phyloP scores from a whole-genome alignment of 331 rosid genomes.

The Quercus phellos region DNA sequence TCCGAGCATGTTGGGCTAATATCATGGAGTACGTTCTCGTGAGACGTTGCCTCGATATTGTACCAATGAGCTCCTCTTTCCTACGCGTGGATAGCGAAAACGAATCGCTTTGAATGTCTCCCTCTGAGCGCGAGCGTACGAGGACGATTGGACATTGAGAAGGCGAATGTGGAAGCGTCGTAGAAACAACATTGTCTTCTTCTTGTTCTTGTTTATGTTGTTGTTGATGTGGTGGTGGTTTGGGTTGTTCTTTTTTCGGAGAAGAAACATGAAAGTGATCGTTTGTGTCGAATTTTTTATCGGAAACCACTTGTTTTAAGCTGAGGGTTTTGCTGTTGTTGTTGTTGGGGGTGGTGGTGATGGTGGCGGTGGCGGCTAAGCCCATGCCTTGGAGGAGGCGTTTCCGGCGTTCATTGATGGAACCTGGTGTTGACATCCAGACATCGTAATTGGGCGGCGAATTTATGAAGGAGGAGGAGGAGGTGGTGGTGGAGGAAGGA shows the following conservation, averaged over 20 bases:
- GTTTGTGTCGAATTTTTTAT: background rate
- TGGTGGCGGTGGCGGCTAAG: background rate
- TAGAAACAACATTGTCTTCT: background rate
- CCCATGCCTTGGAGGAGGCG: background rate
- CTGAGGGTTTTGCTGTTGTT: background rate
- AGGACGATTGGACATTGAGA: constrained; percentile 29
- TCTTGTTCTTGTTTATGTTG: background rate
- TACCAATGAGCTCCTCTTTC: constrained; percentile 45
- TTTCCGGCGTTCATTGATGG: background rate
- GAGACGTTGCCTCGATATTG: constrained; percentile 56
- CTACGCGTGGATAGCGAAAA: constrained; percentile 34
- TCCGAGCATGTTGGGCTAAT: constrained; percentile 11
- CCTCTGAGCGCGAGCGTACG: constrained; percentile 65
- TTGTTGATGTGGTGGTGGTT: background rate
- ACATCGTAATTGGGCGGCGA: background rate
- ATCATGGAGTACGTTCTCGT: constrained; percentile 45
- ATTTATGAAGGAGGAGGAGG: no score
- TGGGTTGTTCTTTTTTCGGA: background rate
- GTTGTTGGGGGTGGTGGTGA: no score
- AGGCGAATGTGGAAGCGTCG: background rate
- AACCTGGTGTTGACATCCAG: background rate
- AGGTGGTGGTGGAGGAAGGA: no score
- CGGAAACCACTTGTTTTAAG: background rate
- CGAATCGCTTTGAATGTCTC: constrained; percentile 39
- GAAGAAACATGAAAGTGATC: background rate